phyloP scores from a whole-genome alignment of 2,329 filamentous ascomycete genomes.

The Exophiala sp. region DNA sequence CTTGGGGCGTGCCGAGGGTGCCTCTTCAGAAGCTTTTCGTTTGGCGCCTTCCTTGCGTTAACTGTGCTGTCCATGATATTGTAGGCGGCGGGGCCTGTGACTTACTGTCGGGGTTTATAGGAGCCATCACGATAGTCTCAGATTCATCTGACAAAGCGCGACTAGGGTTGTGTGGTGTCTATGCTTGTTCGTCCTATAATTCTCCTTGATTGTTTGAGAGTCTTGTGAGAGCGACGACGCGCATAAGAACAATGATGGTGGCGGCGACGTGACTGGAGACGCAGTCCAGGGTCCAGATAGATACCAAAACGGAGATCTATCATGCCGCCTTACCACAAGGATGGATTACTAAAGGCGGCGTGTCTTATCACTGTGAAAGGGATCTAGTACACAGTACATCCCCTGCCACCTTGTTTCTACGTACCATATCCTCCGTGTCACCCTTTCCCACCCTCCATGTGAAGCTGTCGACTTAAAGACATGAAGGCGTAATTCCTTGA shows the following conservation, averaged over 20 bases:
- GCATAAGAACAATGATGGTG: background rate
- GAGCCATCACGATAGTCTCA: slow-evolving; percentile 9
- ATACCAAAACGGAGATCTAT: background rate
- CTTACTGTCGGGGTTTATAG: slow-evolving; percentile 21
- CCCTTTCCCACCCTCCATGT: no score
- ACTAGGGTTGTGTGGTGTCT: background rate
- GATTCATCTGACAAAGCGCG: background rate
- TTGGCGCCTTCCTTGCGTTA: slow-evolving; percentile 31
- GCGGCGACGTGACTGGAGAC: background rate
- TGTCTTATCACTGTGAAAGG: no score
- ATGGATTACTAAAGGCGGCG: background rate
- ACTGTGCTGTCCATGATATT: background rate
- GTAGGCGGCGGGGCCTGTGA: background rate
- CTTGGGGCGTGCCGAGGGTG: slow-evolving; percentile 42
- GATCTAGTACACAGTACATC: no score
- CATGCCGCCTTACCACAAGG: background rate
- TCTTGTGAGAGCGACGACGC: background rate
- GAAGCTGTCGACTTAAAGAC: no score
- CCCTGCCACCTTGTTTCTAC: no score
- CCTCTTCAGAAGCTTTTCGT: slow-evolving; percentile 48
- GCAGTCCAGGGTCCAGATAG: background rate
- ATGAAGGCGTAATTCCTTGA: no score
- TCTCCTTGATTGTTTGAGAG: background rate
- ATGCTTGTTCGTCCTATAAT: background rate
- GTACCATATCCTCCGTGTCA: no score